Evolutionary conservation across 108 stramenopile species (phyloP), one percentile per base, ranked within the genome.

Genomic region (Nannochloropsis gaditana): DNA sequence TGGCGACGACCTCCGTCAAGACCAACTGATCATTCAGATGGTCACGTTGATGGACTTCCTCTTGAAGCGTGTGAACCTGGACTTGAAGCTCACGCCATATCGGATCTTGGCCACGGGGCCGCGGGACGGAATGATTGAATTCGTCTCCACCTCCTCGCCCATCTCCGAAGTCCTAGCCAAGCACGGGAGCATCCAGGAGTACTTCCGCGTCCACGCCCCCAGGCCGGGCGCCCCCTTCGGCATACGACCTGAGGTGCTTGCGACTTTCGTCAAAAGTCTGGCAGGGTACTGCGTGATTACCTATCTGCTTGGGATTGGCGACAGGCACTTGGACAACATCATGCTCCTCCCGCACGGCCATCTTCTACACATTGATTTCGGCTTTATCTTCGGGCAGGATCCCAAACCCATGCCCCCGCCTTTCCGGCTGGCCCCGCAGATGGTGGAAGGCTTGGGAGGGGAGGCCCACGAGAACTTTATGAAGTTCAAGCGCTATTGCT

Each of bases 251-350:
- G 90, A 92, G 41, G 96, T 95, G 9, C 93, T 96, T 92, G 93
- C 94, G 79, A 96, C 92, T 1, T 99, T 96, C 87, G 94, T 98
- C 79, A 93, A 95, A 85, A 94, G 93, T 85, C 97, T 97, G 82
- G 99, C 99, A 17, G 98, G 98, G 10, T 99, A 98, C 91, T 96
- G 96, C 89, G 97, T 98, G 59, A 94, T 97, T 42, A 99, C 98
- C 5, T 99, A 98, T 85, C 82, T 99, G 31, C 89, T 99, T 80
- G 94, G 94, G 11, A 93, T 96, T 59, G 95, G 95, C 11, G 88
- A 89, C 59, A 79, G 89, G 4, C 95, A 96, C 85, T 86, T 95
- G 79, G 95, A 96, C 85, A 96, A 96, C 89, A 92, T 96, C 47
- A 93, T 96, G 94, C 84, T 96, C 43, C 89, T 91, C 45, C 91